Conservation (phyloP, 164 flowering plant species). For the Chimonanthus praecox region DNA sequence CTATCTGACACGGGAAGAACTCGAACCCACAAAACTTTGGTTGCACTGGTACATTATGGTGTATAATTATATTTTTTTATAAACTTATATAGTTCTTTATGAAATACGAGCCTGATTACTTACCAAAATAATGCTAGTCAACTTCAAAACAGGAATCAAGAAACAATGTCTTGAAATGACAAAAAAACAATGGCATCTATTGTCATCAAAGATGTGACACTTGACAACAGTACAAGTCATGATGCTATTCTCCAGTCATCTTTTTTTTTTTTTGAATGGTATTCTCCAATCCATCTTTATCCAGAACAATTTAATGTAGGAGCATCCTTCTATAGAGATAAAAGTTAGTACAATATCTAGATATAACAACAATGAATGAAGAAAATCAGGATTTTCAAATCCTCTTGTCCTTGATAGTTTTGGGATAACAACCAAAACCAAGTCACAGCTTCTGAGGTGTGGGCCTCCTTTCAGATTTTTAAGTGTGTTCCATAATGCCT, state of each 20-base stretch:
- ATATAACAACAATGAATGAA: background rate
- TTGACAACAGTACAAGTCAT: background rate
- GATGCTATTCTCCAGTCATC: background rate
- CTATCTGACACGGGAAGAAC: too few relatives aligned
- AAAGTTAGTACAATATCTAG: background rate
- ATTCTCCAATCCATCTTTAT: background rate
- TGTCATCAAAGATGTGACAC: background rate
- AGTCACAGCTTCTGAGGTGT: background rate
- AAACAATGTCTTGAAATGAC: background rate
- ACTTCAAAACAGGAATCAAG: background rate
- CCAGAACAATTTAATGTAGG: background rate
- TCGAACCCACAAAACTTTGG: too few relatives aligned
- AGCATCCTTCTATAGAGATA: background rate
- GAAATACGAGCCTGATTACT: too few relatives aligned
- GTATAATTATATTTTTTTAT: too few relatives aligned
- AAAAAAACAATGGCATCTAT: too few relatives aligned
- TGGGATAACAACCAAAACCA: background rate
- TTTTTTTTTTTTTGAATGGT: too few relatives aligned
- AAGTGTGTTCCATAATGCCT: too few relatives aligned
- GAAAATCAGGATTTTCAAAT: background rate
- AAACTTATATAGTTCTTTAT: too few relatives aligned
- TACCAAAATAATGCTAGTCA: too few relatives aligned
- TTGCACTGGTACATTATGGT: too few relatives aligned
- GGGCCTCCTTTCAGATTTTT: too few relatives aligned
- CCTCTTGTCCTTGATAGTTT: background rate